Percentiles rank a stretch among this genome's conserved stretches.
phyloP scores from a whole-genome alignment of 257 asterid species.

The Euphrasia confusa region DNA sequence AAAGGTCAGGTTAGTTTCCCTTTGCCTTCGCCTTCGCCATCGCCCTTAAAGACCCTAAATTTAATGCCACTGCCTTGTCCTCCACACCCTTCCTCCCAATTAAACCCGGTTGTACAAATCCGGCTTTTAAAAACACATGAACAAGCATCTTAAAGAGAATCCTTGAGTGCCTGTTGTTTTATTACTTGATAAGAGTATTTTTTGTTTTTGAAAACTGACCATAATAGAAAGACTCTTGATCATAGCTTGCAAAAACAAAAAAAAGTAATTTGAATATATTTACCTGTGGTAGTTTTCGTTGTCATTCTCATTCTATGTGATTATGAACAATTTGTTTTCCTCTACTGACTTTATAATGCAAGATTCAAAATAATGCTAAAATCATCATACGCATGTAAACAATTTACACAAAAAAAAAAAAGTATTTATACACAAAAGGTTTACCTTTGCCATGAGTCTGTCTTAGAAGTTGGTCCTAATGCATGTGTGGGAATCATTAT shows the following conservation, averaged over 20 bases:
- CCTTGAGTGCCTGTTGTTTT: too few species aligned
- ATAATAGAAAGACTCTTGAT: too few species aligned
- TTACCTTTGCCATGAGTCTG: background rate
- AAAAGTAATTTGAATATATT: too few species aligned
- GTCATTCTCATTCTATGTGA: background rate
- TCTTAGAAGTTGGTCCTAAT: background rate
- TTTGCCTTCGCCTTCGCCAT: too few species aligned
- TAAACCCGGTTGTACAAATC: background rate
- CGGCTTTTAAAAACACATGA: too few species aligned
- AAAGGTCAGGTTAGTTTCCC: too few species aligned
- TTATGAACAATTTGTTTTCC: background rate
- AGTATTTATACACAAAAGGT: background rate
- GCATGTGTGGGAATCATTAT: conserved; percentile 1
- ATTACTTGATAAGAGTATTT: too few species aligned
- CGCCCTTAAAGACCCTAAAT: too few species aligned
- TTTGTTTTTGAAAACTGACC: too few species aligned
- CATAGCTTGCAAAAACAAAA: too few species aligned
- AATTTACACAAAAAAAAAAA: background rate
- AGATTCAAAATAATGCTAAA: background rate
- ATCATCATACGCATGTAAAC: background rate
- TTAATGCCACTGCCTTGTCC: too few species aligned
- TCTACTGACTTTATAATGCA: background rate
- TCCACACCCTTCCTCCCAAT: background rate
- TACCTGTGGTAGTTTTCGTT: background rate
- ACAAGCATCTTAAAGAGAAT: too few species aligned